Base-by-base conservation (phyloP, 257 asterid species). In the Ehretia macrophylla region DNA sequence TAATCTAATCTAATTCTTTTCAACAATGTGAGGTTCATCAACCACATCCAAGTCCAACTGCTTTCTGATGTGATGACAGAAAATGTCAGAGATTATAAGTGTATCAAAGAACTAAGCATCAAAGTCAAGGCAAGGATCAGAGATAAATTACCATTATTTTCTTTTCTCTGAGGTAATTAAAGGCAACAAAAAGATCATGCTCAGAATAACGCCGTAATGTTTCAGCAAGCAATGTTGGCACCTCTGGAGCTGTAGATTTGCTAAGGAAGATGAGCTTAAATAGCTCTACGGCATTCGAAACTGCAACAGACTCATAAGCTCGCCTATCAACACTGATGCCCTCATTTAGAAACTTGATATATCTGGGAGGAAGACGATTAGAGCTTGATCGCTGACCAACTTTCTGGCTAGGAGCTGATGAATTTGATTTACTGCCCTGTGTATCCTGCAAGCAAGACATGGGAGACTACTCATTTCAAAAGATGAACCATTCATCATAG, bases 131-230 rank as follows among this genome's bases (percentile, higher is more conserved):
- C 35, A 27, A 38, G 42, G 58, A 14, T 39, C 40, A 32, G 65
- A 50, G 50, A 68, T 37, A 64, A 66, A 69, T 72, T 77, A 91
- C 98, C 95, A 88, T 81, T 46, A 88, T 79, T 67, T 81, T 92
- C 77, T 79, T 88, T 68, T 88, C 99, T 70, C 95, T 83, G 67
- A 92, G 81, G 72, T 79, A 92, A 81, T 82, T 85, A 73, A 92
- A 92, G 71, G 99, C 96, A 61, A 97, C 82, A 83, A 77, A 88
- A 50, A 92, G 99, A 78, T 92, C 99, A 64, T 86, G 96, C 83
- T 92, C 96, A 51, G 99, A 88, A 72, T 92, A 92, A 64, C 77
- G 95, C 47, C 99, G 81, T 56, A 92, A 75, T 51, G 99, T 88
- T 84, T 86, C 84, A 32, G 99, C 95, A 65, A 92, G 86, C 67